Evolutionary conservation across 2,329 filamentous ascomycete genomes (phyloP), one percentile per base, ranked within the genome.

Genomic region (Phialocephala subalpina): DNA sequence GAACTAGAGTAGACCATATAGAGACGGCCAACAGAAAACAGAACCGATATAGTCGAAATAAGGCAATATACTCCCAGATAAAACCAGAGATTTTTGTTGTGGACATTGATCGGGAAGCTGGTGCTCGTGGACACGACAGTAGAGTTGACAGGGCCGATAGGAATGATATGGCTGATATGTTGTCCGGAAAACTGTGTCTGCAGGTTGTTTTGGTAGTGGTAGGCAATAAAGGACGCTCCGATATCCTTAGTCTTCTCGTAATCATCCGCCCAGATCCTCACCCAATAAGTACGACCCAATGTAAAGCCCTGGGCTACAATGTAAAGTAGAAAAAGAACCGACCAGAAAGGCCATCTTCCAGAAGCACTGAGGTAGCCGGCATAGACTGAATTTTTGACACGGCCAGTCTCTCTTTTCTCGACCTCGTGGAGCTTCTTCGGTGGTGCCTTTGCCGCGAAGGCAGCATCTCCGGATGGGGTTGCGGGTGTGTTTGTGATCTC

Each of bases 351-450:
- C 69, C 82, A 80, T 7, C 89, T 87, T 12, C 91, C 91, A 67
- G 87, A 90, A 29, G 88, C 86, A 12, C 81, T 82, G 9, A 94
- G 77, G 73, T 94, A 94, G 0, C 82, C 82, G 12, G 79, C 74
- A 69, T 94, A 94, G n/a, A 94, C 84, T 9, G 82, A 82, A 27
- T 82, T 81, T 69, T 89, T 89, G 49, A 94, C 87, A 3, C 88
- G 85, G 1, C 92, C 92, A 60, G 84, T 85, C 73, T 92, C 90
- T 61, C 88, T 85, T 36, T 81, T 82, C 76, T 95, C 92, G 1
- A 93, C 91, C 74, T 93, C 89, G 47, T 91, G 85, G 69, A 94
- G 93, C 75, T 92, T 90, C 67, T 88, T 88, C 1, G 70, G 70
- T 25, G 56, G 3, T 20, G 66, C 38, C 16, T 64, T 62, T 18